These are phyloP conservation scores for Fistulifera solaris DNA, from an alignment of 108 stramenopile species.

Conservation along the genomic window DNA sequence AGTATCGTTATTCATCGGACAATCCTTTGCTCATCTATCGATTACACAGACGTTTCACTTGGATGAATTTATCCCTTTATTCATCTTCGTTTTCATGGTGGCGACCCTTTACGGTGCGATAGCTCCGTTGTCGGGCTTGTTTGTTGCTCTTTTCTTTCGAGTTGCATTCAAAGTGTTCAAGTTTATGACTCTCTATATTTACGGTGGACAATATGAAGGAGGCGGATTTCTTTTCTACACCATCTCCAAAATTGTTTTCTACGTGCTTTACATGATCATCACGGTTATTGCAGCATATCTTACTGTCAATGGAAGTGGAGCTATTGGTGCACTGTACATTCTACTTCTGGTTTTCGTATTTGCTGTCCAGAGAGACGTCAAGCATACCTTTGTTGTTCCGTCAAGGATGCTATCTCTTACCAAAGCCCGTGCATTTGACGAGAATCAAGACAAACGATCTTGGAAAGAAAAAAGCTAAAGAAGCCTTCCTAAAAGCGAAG, in stretches of 20 bases:
- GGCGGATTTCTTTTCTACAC: constrained; percentile 46
- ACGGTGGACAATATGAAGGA: constrained; percentile 38
- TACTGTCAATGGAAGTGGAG: constrained; percentile 4
- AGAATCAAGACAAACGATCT: not conserved
- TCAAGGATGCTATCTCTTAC: constrained; percentile 1
- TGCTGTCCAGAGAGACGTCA: constrained; percentile 1
- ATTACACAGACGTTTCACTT: constrained; percentile 11
- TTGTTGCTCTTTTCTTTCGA: constrained; percentile 43
- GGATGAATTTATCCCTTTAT: constrained; percentile 16
- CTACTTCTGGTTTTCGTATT: not conserved
- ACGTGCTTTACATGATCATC: constrained; percentile 21
- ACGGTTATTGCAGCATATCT: constrained; percentile 4
- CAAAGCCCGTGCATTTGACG: constrained; percentile 2
- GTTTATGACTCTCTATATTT: constrained; percentile 41
- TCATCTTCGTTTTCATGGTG: constrained; percentile 16
- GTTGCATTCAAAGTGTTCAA: constrained; percentile 41
- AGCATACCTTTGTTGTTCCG: constrained; percentile 5
- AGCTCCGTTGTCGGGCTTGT: constrained; percentile 14
- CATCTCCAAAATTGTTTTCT: constrained; percentile 34
- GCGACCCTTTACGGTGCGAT: constrained; percentile 16
- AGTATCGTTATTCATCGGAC: too few relatives aligned
- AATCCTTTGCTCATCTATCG: too few relatives aligned
- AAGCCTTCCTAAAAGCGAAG: constrained; percentile 1
- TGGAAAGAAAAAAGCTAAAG: not conserved
- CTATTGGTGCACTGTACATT: constrained; percentile 2